Percentiles rank a stretch among this genome's conserved stretches.
Evolutionary conservation across 192 early-diverging fungal genomes (phyloP).

Genomic region (Rhizophagus sp.): DNA sequence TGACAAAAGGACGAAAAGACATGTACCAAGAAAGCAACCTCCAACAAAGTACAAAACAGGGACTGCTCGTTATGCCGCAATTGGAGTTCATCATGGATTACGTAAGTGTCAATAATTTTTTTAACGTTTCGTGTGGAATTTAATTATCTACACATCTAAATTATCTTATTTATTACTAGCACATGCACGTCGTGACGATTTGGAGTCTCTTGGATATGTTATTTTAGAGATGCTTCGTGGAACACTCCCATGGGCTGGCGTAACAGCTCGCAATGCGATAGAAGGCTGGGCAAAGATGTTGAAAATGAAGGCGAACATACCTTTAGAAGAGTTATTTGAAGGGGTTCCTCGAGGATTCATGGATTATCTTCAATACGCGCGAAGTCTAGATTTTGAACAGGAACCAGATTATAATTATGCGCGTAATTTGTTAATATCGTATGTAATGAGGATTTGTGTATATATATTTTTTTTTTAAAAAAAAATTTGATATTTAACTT

Average conservation of each 20-base stretch:
- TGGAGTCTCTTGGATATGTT: conserved; percentile 83
- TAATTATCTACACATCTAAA: background rate
- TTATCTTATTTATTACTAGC: conserved; percentile 42
- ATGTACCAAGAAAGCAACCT: conserved; percentile 43
- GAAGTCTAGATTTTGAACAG: conserved; percentile 74
- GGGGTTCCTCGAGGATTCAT: conserved; percentile 74
- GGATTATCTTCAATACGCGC: conserved; percentile 66
- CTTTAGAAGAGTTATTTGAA: conserved; percentile 76
- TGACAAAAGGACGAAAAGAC: conserved; percentile 42
- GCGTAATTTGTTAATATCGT: conserved; percentile 38
- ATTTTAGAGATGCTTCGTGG: conserved; percentile 78
- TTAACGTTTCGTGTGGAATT: background rate
- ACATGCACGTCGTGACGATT: conserved; percentile 82
- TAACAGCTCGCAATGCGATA: conserved; percentile 77
- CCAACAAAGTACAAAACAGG: conserved; percentile 57
- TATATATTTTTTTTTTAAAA: background rate
- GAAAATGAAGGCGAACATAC: conserved; percentile 75
- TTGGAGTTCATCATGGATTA: conserved; percentile 83
- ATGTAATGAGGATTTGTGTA: background rate
- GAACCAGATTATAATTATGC: conserved; percentile 79
- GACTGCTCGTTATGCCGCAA: conserved; percentile 83
- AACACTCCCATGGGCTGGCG: conserved; percentile 81
- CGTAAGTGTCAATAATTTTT: conserved; percentile 41
- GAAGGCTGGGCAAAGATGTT: conserved; percentile 89
- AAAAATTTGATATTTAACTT: background rate